Evolutionary conservation across 192 early-diverging fungal species (phyloP).

Genomic region (Linnemannia zychae): DNA sequence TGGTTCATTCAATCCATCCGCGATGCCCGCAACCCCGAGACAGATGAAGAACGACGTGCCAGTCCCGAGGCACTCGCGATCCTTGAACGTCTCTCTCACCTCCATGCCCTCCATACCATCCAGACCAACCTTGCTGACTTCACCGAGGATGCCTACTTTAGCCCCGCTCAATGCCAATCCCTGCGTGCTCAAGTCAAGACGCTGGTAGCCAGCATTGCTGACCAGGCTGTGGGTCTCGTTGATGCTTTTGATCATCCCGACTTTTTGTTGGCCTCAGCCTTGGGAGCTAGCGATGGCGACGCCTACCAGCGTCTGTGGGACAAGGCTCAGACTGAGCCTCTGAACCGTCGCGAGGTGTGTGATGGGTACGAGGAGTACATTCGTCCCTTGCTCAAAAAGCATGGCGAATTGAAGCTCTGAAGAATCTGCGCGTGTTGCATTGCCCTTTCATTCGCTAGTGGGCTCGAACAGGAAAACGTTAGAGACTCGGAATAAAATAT

Average conservation of each 20-base stretch:
- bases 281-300: slow-evolving; percentile 82
- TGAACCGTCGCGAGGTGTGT: slow-evolving; percentile 35
- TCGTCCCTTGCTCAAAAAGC: slow-evolving; percentile 30
- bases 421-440: too few relatives aligned
- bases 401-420: slow-evolving; percentile 41
- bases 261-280: slow-evolving; percentile 77
- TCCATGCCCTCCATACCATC: slow-evolving; percentile 56
- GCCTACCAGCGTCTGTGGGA: slow-evolving; percentile 73
- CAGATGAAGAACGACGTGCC: slow-evolving; percentile 25
- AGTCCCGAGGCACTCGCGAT: slow-evolving; percentile 23
- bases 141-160: slow-evolving; percentile 51
- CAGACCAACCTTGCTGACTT: slow-evolving; percentile 55
- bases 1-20: slow-evolving; percentile 60
- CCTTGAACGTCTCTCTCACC: slow-evolving; percentile 44
- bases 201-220: slow-evolving; percentile 66
- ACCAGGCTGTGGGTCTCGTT: slow-evolving; percentile 81
- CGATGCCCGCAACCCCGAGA: slow-evolving; percentile 33
- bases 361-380: slow-evolving; percentile 43
- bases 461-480: too few relatives aligned
- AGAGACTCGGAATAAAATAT: neutral
- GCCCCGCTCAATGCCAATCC: slow-evolving; percentile 28
- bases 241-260: slow-evolving; percentile 86
- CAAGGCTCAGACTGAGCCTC: slow-evolving; percentile 40
- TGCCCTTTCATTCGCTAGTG: too few relatives aligned
- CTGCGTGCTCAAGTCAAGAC: slow-evolving; percentile 49